Conservation (phyloP, 768 basidiomycete genomes). For the Boletus vinaceobasis region DNA sequence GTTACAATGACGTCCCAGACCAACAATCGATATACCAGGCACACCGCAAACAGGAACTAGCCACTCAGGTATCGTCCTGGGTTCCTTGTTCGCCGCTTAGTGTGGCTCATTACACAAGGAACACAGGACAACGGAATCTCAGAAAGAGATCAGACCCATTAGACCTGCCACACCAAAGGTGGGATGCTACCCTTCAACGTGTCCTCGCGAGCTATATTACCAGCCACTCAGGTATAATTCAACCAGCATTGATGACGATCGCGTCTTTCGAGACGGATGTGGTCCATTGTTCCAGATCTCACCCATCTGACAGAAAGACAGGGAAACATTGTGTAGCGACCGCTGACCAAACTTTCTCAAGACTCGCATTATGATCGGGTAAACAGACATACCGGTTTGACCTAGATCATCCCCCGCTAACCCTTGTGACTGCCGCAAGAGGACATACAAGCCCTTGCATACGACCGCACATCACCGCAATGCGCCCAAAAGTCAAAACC, state of each 20-base stretch:
- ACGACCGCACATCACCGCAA: neutral
- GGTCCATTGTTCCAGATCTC: neutral
- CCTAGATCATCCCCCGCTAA: neutral
- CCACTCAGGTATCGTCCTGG: neutral
- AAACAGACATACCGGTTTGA: neutral
- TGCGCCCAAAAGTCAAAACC: neutral
- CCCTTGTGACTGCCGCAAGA: neutral
- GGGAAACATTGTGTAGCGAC: neutral
- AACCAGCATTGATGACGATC: neutral
- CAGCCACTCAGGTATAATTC: neutral
- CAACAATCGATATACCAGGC: no score
- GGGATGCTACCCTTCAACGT: no score
- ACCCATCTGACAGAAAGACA: neutral
- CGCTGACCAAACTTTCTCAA: neutral
- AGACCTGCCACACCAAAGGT: neutral
- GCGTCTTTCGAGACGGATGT: neutral
- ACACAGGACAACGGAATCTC: neutral
- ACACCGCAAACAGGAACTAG: neutral
- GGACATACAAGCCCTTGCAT: neutral
- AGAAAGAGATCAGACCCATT: no score
- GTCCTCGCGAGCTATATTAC: no score
- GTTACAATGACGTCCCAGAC: no score
- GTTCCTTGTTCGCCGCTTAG: neutral
- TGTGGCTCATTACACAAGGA: neutral
- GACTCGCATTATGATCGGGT: neutral